A percentile compares a stretch with the other conserved stretches of the same genome.
Conservation (phyloP, 176 grass and related monocot species). For the Tuctoria greenei region DNA sequence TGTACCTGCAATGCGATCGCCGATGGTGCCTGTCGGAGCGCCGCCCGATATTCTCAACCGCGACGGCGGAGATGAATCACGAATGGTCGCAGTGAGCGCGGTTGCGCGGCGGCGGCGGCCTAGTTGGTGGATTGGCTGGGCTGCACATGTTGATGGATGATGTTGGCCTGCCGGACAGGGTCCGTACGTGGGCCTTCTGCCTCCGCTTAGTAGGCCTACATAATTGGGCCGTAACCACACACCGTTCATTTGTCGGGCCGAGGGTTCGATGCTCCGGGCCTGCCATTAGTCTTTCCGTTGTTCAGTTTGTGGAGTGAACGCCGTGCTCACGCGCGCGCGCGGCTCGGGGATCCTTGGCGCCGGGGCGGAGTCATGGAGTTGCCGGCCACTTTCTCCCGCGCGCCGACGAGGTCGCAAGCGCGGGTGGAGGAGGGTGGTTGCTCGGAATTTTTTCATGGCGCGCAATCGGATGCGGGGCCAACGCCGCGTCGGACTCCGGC, state of each 20-base stretch:
- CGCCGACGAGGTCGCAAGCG: neutral
- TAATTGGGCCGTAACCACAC: too few relatives aligned
- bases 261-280: neutral
- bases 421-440: neutral
- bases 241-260: neutral
- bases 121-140: neutral
- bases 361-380: constrained; percentile 24
- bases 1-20: neutral
- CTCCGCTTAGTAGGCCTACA: too few relatives aligned
- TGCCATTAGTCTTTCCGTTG: neutral
- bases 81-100: neutral
- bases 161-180: too few relatives aligned
- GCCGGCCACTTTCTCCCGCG: neutral
- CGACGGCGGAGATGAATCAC: neutral
- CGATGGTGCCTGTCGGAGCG: neutral
- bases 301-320: neutral
- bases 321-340: too few relatives aligned
- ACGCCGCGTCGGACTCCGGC: neutral
- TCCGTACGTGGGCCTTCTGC: too few relatives aligned
- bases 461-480: neutral
- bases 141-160: neutral
- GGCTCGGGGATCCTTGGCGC: neutral
- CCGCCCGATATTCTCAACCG: neutral
- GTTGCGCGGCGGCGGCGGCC: neutral
- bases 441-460: neutral